These are phyloP conservation scores for Orbilia quercus DNA, from an alignment of 2,329 filamentous ascomycete genomes.

Conservation along the genomic window DNA sequence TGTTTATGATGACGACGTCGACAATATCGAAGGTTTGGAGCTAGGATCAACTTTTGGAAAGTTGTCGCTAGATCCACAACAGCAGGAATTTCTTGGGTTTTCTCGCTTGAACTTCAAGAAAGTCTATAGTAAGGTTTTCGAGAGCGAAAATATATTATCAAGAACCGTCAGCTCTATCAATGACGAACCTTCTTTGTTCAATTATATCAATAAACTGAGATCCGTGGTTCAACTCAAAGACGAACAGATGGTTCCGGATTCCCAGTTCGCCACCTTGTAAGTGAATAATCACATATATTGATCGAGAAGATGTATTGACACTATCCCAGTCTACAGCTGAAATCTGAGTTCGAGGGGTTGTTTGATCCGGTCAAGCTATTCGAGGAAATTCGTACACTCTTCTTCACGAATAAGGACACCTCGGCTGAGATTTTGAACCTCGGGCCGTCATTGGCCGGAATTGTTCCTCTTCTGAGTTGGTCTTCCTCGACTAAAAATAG, in stretches of 20 bases:
- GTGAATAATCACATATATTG: not conserved
- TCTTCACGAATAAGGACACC: not conserved
- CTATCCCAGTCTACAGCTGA: slow-evolving; percentile 18
- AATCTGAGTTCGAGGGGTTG: slow-evolving; percentile 20
- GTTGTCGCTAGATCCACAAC: slow-evolving; percentile 19
- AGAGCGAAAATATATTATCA: slow-evolving; percentile 19
- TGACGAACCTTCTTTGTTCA: slow-evolving; percentile 1
- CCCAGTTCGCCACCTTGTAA: slow-evolving; percentile 30
- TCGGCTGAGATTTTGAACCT: slow-evolving; percentile 19
- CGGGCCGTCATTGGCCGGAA: not conserved
- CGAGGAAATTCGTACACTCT: not conserved
- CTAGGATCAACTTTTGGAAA: slow-evolving; percentile 43
- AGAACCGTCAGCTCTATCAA: slow-evolving; percentile 12
- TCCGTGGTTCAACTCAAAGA: not conserved
- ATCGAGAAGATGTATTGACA: not conserved
- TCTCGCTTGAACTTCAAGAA: slow-evolving; percentile 23
- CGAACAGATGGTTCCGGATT: not conserved
- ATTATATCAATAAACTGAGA: slow-evolving; percentile 22
- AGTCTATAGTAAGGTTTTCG: slow-evolving; percentile 28
- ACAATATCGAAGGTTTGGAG: slow-evolving; percentile 11
- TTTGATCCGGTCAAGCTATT: slow-evolving; percentile 29
- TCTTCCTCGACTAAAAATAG: not conserved
- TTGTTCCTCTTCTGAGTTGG: not conserved
- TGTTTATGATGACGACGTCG: not conserved
- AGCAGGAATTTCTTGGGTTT: slow-evolving; percentile 2